These are phyloP conservation scores for Linnemannia exigua DNA, from an alignment of 192 early-diverging fungal genomes.

Conservation along the genomic window DNA sequence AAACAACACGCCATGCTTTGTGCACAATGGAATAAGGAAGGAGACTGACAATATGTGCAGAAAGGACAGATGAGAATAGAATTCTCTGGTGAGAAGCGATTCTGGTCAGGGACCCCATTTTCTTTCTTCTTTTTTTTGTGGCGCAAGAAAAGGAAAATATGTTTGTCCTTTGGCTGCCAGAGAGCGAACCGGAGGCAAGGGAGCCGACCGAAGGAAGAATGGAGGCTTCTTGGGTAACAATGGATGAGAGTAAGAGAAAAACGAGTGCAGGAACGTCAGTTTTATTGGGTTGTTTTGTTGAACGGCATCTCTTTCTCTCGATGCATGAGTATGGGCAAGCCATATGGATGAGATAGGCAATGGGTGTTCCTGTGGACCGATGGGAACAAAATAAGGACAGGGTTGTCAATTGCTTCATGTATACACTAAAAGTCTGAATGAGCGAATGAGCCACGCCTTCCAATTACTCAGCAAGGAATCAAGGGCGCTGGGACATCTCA, in stretches of 20 bases:
- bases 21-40: neutral
- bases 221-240: neutral
- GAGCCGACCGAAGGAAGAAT: neutral
- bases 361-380: constrained; percentile 10
- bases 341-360: constrained; percentile 2
- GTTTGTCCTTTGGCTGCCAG: neutral
- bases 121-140: neutral
- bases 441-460: neutral
- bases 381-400: neutral
- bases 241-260: neutral
- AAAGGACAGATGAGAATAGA: neutral
- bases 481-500: constrained; percentile 10
- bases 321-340: neutral
- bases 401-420: neutral
- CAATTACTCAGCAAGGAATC: neutral
- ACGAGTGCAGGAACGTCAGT: neutral
- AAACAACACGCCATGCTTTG: neutral
- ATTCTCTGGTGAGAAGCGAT: neutral
- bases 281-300: constrained; percentile 1
- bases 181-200: neutral
- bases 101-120: neutral
- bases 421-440: neutral
- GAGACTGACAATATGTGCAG: neutral
- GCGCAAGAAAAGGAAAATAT: neutral
- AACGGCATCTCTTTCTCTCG: too few species aligned